Evolutionary conservation across 306 rosid genomes (phyloP).

Genomic region (Trichosanthes cucumerina): DNA sequence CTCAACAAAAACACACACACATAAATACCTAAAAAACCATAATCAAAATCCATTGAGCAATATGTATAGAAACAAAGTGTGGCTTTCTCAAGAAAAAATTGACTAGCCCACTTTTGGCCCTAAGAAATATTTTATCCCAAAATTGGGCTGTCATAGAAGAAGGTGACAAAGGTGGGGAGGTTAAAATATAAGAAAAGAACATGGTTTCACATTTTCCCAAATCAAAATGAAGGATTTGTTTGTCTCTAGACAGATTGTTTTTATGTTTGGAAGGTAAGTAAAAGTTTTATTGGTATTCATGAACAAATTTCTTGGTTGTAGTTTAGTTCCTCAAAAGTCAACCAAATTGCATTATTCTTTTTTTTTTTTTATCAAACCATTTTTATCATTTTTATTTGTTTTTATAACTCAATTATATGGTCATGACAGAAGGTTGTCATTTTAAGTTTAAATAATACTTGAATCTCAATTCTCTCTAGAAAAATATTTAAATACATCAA

Average conservation of each 20-base stretch:
- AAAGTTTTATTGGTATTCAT: background rate
- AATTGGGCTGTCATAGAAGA: background rate
- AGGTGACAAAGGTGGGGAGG: background rate
- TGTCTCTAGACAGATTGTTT: background rate
- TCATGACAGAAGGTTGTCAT: background rate
- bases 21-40: background rate
- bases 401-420: background rate
- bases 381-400: background rate
- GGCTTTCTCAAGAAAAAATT: background rate
- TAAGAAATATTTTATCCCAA: background rate
- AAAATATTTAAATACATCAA: background rate
- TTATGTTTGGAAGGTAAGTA: constrained; percentile 1
- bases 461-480: too few relatives aligned
- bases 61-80: background rate
- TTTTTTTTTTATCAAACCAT: background rate
- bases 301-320: background rate
- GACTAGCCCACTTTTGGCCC: background rate
- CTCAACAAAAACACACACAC: background rate
- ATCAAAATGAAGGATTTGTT: background rate
- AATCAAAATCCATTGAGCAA: background rate
- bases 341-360: background rate
- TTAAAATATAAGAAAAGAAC: background rate
- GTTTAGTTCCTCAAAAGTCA: background rate
- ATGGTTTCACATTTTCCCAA: background rate
- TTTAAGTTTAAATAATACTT: background rate